Percentiles rank a stretch among this genome's conserved stretches.
Conservation (phyloP, 2,329 filamentous ascomycete species). For the Phoma sp. region DNA sequence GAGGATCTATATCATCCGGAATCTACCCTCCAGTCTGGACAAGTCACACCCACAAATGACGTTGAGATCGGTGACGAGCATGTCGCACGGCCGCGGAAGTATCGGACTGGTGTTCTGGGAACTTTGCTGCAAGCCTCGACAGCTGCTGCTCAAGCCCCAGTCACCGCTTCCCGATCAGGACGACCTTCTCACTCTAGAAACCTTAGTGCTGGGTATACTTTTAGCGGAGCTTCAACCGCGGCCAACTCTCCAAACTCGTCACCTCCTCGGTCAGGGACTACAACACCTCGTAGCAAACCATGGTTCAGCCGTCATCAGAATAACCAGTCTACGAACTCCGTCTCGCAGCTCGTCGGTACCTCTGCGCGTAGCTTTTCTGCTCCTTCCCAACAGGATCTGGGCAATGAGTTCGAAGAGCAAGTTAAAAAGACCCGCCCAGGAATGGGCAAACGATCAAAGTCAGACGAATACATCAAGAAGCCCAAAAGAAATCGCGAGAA, state of each 20-base stretch:
- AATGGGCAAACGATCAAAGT: conserved; percentile 48
- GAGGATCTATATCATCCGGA: conserved; percentile 44
- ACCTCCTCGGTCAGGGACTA: conserved; percentile 53
- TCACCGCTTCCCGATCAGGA: conserved; percentile 11
- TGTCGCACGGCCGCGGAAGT: conserved; percentile 71
- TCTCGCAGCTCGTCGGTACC: conserved; percentile 54
- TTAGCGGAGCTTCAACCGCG: conserved; percentile 45
- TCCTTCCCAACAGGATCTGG: conserved; percentile 51
- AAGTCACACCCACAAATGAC: conserved; percentile 57
- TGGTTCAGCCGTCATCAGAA: conserved; percentile 49
- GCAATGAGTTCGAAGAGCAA: conserved; percentile 52
- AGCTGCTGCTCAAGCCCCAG: conserved; percentile 21
- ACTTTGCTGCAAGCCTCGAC: conserved; percentile 67
- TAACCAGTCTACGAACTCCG: conserved; percentile 50
- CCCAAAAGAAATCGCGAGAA: conserved; percentile 51
- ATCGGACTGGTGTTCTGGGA: conserved; percentile 76
- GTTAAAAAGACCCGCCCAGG: conserved; percentile 49
- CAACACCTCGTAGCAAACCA: conserved; percentile 48
- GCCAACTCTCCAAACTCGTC: conserved; percentile 49
- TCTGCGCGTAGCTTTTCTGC: conserved; percentile 53
- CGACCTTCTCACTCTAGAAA: conserved; percentile 31
- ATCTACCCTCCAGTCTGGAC: conserved; percentile 51
- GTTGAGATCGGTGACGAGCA: conserved; percentile 66
- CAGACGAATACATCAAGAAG: conserved; percentile 48
- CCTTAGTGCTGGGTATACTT: conserved; percentile 31